Evolutionary conservation across 345 rosid species (phyloP).

Genomic region (Hypericum perforatum): DNA sequence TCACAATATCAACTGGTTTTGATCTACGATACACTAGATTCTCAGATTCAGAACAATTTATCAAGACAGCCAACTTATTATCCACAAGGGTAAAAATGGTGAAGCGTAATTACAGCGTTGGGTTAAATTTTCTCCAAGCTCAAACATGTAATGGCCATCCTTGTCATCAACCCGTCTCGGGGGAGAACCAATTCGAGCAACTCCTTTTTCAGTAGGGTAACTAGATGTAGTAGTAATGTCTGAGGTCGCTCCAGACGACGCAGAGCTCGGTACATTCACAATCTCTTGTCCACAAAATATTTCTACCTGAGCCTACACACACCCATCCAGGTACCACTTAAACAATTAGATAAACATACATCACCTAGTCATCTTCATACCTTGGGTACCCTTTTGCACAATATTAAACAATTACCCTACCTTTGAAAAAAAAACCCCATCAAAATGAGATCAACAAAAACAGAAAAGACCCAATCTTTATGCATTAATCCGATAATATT

Average conservation of each 20-base stretch:
- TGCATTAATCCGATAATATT: not conserved
- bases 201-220: slow-evolving; percentile 40
- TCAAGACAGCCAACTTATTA: not conserved
- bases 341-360: slow-evolving; percentile 22
- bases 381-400: not conserved
- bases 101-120: slow-evolving; percentile 85
- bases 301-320: slow-evolving; percentile 99
- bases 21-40: no score
- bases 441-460: not conserved
- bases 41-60: no score
- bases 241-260: slow-evolving; percentile 53
- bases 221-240: slow-evolving; percentile 31
- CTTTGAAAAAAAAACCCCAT: not conserved
- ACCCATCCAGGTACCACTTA: slow-evolving; percentile 61
- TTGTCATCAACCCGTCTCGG: slow-evolving; percentile 95
- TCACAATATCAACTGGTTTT: no score
- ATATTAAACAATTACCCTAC: slow-evolving; percentile 1
- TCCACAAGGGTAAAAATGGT: slow-evolving; percentile 15
- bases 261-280: slow-evolving; percentile 78
- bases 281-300: slow-evolving; percentile 81
- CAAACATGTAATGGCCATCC: slow-evolving; percentile 98
- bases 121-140: slow-evolving; percentile 83
- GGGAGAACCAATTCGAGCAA: slow-evolving; percentile 67
- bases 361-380: slow-evolving; percentile 9
- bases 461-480: not conserved